Conservation (phyloP, 2,329 filamentous ascomycete species). For the Huntiella abstrusa region DNA sequence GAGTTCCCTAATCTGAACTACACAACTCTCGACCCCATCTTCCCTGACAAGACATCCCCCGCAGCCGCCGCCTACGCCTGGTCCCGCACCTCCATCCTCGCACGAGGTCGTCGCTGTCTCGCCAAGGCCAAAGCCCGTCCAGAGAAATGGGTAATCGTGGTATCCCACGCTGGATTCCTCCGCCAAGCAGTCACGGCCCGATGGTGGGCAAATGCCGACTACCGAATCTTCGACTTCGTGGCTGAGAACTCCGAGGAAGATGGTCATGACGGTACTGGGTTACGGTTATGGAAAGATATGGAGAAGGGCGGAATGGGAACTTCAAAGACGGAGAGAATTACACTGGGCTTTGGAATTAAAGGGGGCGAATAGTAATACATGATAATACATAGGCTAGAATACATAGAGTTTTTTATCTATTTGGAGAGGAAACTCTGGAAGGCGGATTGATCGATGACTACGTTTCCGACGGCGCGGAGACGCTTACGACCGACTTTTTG, state of each 20-base stretch:
- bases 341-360: slow-evolving; percentile 7
- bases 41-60: slow-evolving; percentile 40
- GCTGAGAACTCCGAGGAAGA: slow-evolving; percentile 10
- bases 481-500: slow-evolving; percentile 92
- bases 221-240: slow-evolving; percentile 40
- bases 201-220: slow-evolving; percentile 44
- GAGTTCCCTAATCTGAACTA: slow-evolving; percentile 41
- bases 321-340: slow-evolving; percentile 19
- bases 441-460: slow-evolving; percentile 87
- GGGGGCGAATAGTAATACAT: background rate
- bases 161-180: slow-evolving; percentile 46
- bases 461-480: slow-evolving; percentile 67
- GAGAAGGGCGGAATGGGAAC: slow-evolving; percentile 20
- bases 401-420: slow-evolving; percentile 18
- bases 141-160: slow-evolving; percentile 44
- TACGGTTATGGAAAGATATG: slow-evolving; percentile 29
- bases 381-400: background rate
- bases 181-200: slow-evolving; percentile 35
- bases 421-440: slow-evolving; percentile 90
- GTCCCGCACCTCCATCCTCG: slow-evolving; percentile 31
- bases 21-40: slow-evolving; percentile 35
- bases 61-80: slow-evolving; percentile 30
- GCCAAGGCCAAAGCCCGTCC: slow-evolving; percentile 30
- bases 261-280: slow-evolving; percentile 14
- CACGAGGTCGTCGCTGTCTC: slow-evolving; percentile 33